Evolutionary conservation across 2,329 filamentous ascomycete genomes (phyloP).

Genomic region (Orbilia quercus): DNA sequence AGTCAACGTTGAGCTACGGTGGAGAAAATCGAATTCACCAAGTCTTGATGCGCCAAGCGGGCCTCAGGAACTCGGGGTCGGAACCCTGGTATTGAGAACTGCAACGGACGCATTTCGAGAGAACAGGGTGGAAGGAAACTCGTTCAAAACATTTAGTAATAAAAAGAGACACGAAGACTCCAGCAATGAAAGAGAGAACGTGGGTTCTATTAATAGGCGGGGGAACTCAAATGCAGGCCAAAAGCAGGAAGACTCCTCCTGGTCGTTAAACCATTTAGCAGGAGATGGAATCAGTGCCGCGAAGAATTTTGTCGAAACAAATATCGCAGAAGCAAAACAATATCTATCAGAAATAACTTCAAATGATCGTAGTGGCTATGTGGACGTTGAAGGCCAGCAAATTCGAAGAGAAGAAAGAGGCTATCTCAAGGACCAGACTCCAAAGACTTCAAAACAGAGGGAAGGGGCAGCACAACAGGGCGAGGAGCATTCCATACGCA

Average conservation of each 20-base stretch:
- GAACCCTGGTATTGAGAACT: no score
- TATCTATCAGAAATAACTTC: slow-evolving; percentile 6
- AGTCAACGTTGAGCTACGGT: slow-evolving; percentile 13
- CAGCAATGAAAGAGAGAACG: no score
- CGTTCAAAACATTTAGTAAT: no score
- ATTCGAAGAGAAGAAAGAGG: not conserved
- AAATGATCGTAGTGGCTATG: slow-evolving; percentile 1
- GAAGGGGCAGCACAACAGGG: not conserved
- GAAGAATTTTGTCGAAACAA: slow-evolving; percentile 28
- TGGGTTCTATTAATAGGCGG: no score
- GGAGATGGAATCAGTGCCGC: slow-evolving; percentile 7
- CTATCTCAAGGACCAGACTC: not conserved
- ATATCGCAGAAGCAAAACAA: slow-evolving; percentile 28
- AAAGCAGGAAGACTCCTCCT: slow-evolving; percentile 5
- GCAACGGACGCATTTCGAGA: no score
- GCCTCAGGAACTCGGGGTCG: not conserved
- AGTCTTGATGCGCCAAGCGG: no score
- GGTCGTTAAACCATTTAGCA: slow-evolving; percentile 16
- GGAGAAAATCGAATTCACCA: no score
- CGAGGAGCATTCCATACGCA: no score
- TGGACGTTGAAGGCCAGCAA: not conserved
- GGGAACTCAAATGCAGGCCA: not conserved
- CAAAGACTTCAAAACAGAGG: not conserved
- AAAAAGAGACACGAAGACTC: no score
- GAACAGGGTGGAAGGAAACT: no score